phyloP scores from a whole-genome alignment of 2,329 filamentous ascomycete genomes.

The Exserohilum rostratum region DNA sequence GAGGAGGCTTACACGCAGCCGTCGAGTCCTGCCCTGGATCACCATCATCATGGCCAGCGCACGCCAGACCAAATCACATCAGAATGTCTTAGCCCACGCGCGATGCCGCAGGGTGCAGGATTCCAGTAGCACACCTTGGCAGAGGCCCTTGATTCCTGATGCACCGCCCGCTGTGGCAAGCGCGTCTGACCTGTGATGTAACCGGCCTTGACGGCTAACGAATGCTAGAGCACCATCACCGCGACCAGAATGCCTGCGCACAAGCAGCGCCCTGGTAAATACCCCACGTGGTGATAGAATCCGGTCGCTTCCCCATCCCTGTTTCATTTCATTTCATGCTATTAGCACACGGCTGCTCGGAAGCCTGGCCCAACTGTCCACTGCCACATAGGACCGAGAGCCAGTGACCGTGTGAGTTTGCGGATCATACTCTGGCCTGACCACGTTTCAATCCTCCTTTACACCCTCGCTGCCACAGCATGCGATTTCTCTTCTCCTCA shows the following conservation, averaged over 20 bases:
- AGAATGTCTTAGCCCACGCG: neutral
- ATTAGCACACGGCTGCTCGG: conserved; percentile 1
- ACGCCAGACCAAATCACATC: neutral
- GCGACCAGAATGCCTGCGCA: neutral
- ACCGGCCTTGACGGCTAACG: neutral
- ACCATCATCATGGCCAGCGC: neutral
- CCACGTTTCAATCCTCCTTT: conserved; percentile 25
- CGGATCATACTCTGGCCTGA: conserved; percentile 40
- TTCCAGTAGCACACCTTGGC: neutral
- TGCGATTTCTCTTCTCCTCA: conserved; percentile 23
- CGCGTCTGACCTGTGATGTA: conserved; percentile 6
- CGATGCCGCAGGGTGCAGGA: neutral
- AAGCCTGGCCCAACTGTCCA: conserved; percentile 11
- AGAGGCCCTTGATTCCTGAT: neutral
- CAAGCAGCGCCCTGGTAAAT: neutral
- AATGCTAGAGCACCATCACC: neutral
- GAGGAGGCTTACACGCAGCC: neutral
- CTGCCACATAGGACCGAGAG: conserved; percentile 23
- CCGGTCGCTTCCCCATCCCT: neutral
- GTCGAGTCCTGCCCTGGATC: neutral
- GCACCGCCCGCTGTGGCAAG: neutral
- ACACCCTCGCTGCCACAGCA: conserved; percentile 22
- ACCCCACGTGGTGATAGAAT: conserved; percentile 1
- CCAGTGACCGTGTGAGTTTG: conserved; percentile 28
- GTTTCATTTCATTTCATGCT: conserved; percentile 7